phyloP scores from a whole-genome alignment of 305 asterid species.

The Fraxinus floribunda region DNA sequence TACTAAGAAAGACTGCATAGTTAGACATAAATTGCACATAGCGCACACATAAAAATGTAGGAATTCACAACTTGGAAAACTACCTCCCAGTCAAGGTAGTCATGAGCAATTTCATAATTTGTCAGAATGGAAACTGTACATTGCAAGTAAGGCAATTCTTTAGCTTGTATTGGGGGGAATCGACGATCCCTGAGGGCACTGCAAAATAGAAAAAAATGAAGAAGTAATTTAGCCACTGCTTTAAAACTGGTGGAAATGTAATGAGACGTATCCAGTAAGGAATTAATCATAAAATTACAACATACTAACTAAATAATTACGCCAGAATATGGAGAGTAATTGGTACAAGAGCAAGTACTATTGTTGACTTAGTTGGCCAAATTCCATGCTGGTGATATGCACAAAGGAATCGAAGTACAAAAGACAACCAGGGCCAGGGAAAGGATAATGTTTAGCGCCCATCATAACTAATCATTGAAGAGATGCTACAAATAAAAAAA shows the following conservation, averaged over 20 bases:
- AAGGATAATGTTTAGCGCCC: not conserved
- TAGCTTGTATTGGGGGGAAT: conserved; percentile 89
- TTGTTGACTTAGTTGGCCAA: not conserved
- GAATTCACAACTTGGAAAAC: conserved; percentile 15
- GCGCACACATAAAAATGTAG: not conserved
- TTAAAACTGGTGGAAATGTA: not conserved
- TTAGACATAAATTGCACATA: not conserved
- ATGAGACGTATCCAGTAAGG: not conserved
- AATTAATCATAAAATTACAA: not conserved
- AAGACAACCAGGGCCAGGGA: not conserved
- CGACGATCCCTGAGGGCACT: conserved; percentile 95
- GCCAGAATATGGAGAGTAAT: not conserved
- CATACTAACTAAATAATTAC: not conserved
- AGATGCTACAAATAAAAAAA: not conserved
- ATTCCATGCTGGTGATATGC: not conserved
- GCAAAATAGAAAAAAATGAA: conserved; percentile 26
- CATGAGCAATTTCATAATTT: conserved; percentile 71
- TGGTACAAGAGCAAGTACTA: not conserved
- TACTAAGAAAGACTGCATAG: not conserved
- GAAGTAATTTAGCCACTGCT: conserved; percentile 10
- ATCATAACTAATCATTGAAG: not conserved
- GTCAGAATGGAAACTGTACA: conserved; percentile 91
- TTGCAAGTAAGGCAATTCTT: conserved; percentile 79
- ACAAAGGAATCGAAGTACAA: not conserved
- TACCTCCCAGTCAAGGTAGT: conserved; percentile 99